phyloP scores from a whole-genome alignment of 1,284 basidiomycete genomes.

The Thecaphora frezii region DNA sequence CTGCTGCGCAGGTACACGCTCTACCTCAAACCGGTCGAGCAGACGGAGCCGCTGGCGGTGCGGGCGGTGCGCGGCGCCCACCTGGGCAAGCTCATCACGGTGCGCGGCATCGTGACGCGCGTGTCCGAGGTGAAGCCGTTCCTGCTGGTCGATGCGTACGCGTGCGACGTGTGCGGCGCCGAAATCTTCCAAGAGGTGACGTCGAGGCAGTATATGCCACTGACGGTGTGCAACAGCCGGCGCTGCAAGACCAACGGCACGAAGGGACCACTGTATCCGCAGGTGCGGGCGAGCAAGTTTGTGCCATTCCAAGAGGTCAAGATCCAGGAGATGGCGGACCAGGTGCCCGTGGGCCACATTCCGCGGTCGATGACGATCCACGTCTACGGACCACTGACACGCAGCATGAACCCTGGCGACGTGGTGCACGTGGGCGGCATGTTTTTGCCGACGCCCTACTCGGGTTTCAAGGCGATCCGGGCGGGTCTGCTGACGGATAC shows the following conservation, averaged over 20 bases:
- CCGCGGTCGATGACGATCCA: slow-evolving; percentile 97
- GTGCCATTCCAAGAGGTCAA: slow-evolving; percentile 98
- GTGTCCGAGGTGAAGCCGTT: slow-evolving; percentile 98
- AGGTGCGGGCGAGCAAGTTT: slow-evolving; percentile 94
- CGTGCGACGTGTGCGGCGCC: slow-evolving; percentile 95
- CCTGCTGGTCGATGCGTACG: slow-evolving; percentile 94
- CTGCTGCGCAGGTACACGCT: slow-evolving; percentile 91
- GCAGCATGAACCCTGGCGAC: slow-evolving; percentile 91
- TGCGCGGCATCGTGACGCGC: slow-evolving; percentile 95
- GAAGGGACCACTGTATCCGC: slow-evolving; percentile 91
- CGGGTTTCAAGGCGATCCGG: slow-evolving; percentile 82
- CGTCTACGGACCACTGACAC: slow-evolving; percentile 84
- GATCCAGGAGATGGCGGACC: slow-evolving; percentile 99
- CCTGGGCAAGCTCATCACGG: slow-evolving; percentile 88
- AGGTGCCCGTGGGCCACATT: slow-evolving; percentile 98
- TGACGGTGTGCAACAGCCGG: slow-evolving; percentile 70
- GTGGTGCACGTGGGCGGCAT: slow-evolving; percentile 87
- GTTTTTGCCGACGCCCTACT: slow-evolving; percentile 86
- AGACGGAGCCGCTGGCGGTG: slow-evolving; percentile 70
- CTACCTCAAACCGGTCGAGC: slow-evolving; percentile 80
- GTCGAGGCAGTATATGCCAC: slow-evolving; percentile 86
- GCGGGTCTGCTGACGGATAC: slow-evolving; percentile 96
- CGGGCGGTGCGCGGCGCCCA: slow-evolving; percentile 83
- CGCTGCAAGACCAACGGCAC: slow-evolving; percentile 87
- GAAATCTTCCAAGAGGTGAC: slow-evolving; percentile 98